These are phyloP conservation scores for Silene conica DNA, from an alignment of 148 eudicot species.

Conservation along the genomic window DNA sequence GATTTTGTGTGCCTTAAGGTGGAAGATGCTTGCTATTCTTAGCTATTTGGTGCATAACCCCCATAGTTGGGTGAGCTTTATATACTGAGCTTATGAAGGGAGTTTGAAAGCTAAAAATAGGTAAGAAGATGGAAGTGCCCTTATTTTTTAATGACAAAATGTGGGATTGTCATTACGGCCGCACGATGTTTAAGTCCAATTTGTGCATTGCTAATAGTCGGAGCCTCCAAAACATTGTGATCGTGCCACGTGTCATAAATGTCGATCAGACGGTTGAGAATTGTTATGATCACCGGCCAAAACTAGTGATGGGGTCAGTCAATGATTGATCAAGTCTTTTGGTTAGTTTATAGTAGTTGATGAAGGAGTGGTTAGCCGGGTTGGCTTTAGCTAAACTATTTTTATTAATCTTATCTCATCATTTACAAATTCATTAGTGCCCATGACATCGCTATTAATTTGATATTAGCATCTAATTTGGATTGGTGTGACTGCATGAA, in stretches of 20 bases:
- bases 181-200: not conserved
- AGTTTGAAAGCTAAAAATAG: not conserved
- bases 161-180: constrained; percentile 10
- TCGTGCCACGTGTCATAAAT: constrained; percentile 32
- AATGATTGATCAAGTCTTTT: constrained; percentile 27
- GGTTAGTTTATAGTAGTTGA: constrained; percentile 19
- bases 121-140: not conserved
- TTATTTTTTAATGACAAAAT: not conserved
- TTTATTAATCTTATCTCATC: constrained; percentile 16
- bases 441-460: no score
- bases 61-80: constrained; percentile 17
- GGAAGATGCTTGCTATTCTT: no score
- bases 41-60: constrained; percentile 4
- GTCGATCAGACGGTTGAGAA: constrained; percentile 22
- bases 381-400: constrained; percentile 25
- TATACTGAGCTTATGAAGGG: constrained; percentile 19
- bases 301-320: constrained; percentile 23
- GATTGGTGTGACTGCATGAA: no score
- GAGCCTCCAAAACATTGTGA: constrained; percentile 38
- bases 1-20: not conserved
- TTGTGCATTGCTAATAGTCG: constrained; percentile 9
- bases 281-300: constrained; percentile 27
- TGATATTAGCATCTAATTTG: no score
- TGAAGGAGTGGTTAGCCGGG: constrained; percentile 30
- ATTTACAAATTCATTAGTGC: not conserved